Conservation (phyloP, 805 yeast genomes). For the Clavispora carvajalis region DNA sequence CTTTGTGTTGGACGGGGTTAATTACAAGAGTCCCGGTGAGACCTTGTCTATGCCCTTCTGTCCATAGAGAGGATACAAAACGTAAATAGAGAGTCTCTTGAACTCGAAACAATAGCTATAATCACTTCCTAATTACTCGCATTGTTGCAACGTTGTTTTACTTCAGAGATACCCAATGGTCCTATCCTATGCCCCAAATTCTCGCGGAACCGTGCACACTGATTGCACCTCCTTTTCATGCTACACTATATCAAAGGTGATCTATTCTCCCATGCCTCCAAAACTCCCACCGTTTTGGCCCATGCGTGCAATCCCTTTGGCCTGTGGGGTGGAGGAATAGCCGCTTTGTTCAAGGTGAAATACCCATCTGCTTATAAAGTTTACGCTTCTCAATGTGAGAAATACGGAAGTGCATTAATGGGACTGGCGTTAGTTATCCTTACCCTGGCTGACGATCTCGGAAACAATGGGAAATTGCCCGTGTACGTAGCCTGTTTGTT, state of each 20-base stretch:
- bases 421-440: constrained; percentile 53
- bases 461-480: constrained; percentile 21
- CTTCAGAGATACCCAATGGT: no score
- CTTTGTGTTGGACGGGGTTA: constrained; percentile 9
- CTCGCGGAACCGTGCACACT: not conserved
- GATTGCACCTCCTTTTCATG: constrained; percentile 18
- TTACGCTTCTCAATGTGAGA: constrained; percentile 43
- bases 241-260: constrained; percentile 52
- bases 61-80: no score
- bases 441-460: constrained; percentile 24
- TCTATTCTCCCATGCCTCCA: constrained; percentile 38
- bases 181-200: no score
- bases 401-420: constrained; percentile 28
- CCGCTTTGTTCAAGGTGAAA: constrained; percentile 46
- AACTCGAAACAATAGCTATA: no score
- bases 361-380: constrained; percentile 54
- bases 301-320: constrained; percentile 82
- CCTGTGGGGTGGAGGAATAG: constrained; percentile 83
- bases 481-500: constrained; percentile 62
- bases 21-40: constrained; percentile 15
- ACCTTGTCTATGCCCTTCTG: constrained; percentile 2
- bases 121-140: no score
- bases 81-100: not conserved
- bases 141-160: no score
- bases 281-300: constrained; percentile 44